A percentile compares a stretch with the other conserved stretches of the same genome.
These are phyloP conservation scores for Limnanthes douglasii DNA, from an alignment of 345 rosid species.

Conservation along the genomic window DNA sequence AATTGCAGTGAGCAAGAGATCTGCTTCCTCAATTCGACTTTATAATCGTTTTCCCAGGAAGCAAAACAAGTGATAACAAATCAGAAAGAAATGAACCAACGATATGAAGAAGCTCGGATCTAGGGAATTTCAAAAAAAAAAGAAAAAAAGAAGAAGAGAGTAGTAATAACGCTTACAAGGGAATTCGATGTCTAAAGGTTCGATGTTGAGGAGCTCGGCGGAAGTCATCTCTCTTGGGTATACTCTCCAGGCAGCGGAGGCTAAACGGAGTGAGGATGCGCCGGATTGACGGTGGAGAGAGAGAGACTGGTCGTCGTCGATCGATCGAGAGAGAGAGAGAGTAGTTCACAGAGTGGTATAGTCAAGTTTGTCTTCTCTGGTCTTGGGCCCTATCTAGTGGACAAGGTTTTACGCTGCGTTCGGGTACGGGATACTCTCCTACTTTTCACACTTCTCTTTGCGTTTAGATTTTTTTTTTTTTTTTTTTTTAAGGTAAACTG, in stretches of 20 bases:
- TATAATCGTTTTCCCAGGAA: not conserved
- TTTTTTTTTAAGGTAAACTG: no score
- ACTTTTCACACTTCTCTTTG: no score
- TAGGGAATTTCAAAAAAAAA: not conserved
- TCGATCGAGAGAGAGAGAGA: not conserved
- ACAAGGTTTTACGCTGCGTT: no score
- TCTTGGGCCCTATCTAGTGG: no score
- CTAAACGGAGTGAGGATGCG: not conserved
- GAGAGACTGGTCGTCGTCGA: constrained; percentile 3
- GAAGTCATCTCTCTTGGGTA: constrained; percentile 20
- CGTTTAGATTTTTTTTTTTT: no score
- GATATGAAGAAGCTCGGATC: constrained; percentile 8
- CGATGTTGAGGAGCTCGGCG: constrained; percentile 52
- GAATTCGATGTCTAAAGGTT: constrained; percentile 71
- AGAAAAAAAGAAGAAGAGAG: not conserved
- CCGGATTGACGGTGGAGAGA: not conserved
- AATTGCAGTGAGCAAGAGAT: constrained; percentile 62
- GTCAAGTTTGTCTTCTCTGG: no score
- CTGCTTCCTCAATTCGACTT: constrained; percentile 76
- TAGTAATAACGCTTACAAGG: constrained; percentile 31
- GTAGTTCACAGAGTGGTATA: not conserved
- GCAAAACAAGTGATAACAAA: not conserved
- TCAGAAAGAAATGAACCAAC: constrained; percentile 4
- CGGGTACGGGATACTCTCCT: no score
- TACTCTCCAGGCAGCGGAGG: not conserved